A percentile compares a stretch with the other conserved stretches of the same genome.
Conservation (phyloP, 257 asterid species). For the Fraxinus quadrangulata region DNA sequence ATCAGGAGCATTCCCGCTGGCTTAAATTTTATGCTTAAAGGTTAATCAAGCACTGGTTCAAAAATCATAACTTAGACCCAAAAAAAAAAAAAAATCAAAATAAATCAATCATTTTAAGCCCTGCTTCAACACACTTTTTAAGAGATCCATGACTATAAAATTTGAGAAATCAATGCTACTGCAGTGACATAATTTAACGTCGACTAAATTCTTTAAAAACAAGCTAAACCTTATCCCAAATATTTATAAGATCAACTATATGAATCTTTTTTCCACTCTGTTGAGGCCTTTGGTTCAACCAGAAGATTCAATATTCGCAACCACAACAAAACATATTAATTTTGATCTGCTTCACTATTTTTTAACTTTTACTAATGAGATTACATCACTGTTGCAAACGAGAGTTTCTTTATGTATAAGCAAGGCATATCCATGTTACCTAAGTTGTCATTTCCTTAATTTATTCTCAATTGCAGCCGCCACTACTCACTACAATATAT, state of each 20-base stretch:
- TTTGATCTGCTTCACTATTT: background rate
- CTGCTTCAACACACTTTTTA: background rate
- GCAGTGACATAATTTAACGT: background rate
- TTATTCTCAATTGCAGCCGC: background rate
- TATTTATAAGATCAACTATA: background rate
- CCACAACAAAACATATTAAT: background rate
- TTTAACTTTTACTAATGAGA: background rate
- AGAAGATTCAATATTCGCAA: background rate
- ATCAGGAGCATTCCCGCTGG: constrained; percentile 10
- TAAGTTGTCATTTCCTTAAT: background rate
- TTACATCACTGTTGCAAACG: background rate
- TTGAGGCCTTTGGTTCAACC: background rate
- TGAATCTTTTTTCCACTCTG: background rate
- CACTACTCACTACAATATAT: background rate
- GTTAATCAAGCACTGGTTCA: background rate
- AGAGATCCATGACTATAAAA: background rate
- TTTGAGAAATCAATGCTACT: background rate
- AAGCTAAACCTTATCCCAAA: background rate
- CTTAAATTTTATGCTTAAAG: background rate
- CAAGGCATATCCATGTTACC: background rate
- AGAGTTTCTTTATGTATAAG: background rate
- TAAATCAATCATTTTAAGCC: constrained; percentile 4
- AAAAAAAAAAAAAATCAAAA: background rate
- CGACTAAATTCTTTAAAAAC: background rate
- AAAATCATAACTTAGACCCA: background rate